A percentile compares a stretch with the other conserved stretches of the same genome.
phyloP scores from a whole-genome alignment of 768 basidiomycete species.

The Holtermannia corniformis region DNA sequence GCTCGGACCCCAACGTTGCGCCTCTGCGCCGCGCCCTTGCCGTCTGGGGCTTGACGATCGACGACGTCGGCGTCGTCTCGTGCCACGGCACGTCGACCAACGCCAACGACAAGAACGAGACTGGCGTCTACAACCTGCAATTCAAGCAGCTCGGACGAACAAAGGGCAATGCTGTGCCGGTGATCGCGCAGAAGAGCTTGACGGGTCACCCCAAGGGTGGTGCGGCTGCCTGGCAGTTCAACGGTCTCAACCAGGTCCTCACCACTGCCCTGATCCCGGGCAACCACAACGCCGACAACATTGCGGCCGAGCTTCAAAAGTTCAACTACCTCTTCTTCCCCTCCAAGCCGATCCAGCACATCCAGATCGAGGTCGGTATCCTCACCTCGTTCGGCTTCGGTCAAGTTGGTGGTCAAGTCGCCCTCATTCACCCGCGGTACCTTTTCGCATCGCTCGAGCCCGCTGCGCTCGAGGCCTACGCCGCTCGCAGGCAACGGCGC shows the following conservation, averaged over 20 bases:
- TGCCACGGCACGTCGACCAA: constrained; percentile 48
- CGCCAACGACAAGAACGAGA: constrained; percentile 90
- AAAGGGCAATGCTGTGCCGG: constrained; percentile 90
- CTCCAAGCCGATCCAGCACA: constrained; percentile 89
- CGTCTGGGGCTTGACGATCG: constrained; percentile 88
- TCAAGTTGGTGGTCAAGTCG: constrained; percentile 88
- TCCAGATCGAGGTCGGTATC: constrained; percentile 55
- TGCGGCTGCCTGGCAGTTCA: constrained; percentile 96
- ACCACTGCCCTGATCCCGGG: constrained; percentile 81
- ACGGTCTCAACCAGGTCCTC: constrained; percentile 78
- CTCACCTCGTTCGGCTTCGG: constrained; percentile 65
- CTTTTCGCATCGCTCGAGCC: constrained; percentile 76
- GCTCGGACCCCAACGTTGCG: constrained; percentile 69
- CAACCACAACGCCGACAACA: constrained; percentile 92
- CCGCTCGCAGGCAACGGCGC: constrained; percentile 50
- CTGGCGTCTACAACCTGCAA: constrained; percentile 90
- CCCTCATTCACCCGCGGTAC: constrained; percentile 83
- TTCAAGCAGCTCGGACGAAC: constrained; percentile 81
- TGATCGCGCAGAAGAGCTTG: constrained; percentile 94
- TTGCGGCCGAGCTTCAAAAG: constrained; percentile 62
- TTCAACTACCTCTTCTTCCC: constrained; percentile 93
- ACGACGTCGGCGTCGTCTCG: constrained; percentile 60
- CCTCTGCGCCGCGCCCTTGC: constrained; percentile 92
- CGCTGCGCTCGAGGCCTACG: constrained; percentile 68
- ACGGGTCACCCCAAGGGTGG: constrained; percentile 98